A percentile compares a stretch with the other conserved stretches of the same genome.
These are phyloP conservation scores for Aspergillus candidus DNA, from an alignment of 2,329 filamentous ascomycete genomes.

Conservation along the genomic window DNA sequence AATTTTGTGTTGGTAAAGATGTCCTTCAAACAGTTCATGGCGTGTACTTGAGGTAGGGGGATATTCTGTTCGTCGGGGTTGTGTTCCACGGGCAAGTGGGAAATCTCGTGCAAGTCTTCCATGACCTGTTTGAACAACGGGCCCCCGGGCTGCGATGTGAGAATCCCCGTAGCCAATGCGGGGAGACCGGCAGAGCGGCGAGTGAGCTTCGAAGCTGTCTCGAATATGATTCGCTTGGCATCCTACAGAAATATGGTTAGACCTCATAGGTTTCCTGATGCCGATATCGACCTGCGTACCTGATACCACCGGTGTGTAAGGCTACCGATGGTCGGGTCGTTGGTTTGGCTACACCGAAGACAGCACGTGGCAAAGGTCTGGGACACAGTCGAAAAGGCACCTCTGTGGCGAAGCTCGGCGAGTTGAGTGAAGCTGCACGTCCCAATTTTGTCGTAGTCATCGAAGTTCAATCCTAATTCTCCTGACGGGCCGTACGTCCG, in stretches of 20 bases:
- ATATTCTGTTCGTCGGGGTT: slow-evolving; percentile 36
- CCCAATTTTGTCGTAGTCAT: slow-evolving; percentile 62
- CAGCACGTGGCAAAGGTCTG: slow-evolving; percentile 82
- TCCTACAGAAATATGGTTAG: slow-evolving; percentile 15
- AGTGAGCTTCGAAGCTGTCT: slow-evolving; percentile 72
- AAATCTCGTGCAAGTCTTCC: slow-evolving; percentile 35
- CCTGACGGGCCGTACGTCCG: slow-evolving; percentile 43
- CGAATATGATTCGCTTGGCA: slow-evolving; percentile 63
- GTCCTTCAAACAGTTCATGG: slow-evolving; percentile 87
- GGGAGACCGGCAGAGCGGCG: slow-evolving; percentile 88
- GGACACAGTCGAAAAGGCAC: slow-evolving; percentile 88
- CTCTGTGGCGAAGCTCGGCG: slow-evolving; percentile 75
- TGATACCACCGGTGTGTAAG: slow-evolving; percentile 66
- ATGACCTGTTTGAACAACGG: slow-evolving; percentile 38
- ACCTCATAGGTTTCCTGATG: slow-evolving; percentile 9
- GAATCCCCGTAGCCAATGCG: slow-evolving; percentile 73
- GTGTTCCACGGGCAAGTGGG: slow-evolving; percentile 27
- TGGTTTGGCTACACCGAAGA: slow-evolving; percentile 53
- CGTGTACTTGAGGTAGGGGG: slow-evolving; percentile 82
- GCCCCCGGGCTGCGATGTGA: slow-evolving; percentile 55
- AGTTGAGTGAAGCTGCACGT: slow-evolving; percentile 75
- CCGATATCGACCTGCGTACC: slow-evolving; percentile 34
- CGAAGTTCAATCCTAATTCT: slow-evolving; percentile 44
- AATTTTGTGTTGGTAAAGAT: slow-evolving; percentile 80
- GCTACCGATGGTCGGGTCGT: slow-evolving; percentile 35